Conservation (phyloP, 2,329 filamentous ascomycete genomes). For the Pseudocercospora cruenta region DNA sequence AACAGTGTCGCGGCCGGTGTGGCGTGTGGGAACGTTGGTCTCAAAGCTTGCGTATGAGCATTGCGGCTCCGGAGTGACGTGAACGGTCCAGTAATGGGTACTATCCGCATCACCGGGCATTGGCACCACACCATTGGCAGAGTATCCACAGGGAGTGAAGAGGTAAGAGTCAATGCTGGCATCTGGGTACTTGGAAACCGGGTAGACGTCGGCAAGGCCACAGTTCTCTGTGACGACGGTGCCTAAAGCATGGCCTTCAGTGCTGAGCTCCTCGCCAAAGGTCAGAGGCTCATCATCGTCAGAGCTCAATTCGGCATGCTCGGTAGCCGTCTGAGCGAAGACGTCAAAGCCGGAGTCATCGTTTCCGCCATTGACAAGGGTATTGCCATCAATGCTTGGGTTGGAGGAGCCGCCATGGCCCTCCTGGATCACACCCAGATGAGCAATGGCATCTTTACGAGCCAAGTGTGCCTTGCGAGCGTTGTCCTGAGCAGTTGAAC, state of each 20-base stretch:
- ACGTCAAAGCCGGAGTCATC: constrained; percentile 69
- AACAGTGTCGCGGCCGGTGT: constrained; percentile 82
- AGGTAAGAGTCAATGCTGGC: constrained; percentile 93
- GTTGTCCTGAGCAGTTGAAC: constrained; percentile 83
- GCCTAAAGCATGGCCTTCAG: constrained; percentile 90
- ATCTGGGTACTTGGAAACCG: constrained; percentile 83
- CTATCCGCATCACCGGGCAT: constrained; percentile 58
- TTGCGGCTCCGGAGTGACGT: constrained; percentile 94
- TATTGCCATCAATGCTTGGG: constrained; percentile 42
- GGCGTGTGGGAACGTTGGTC: constrained; percentile 90
- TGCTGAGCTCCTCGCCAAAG: constrained; percentile 76
- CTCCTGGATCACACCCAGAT: constrained; percentile 63
- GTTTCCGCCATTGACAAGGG: constrained; percentile 38
- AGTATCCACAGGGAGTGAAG: constrained; percentile 96
- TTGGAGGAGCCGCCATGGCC: constrained; percentile 44
- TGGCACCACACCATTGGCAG: constrained; percentile 92
- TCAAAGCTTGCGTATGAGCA: constrained; percentile 98
- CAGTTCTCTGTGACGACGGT: constrained; percentile 89
- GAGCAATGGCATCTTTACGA: constrained; percentile 62
- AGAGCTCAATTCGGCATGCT: constrained; percentile 60
- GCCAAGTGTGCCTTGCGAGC: constrained; percentile 68
- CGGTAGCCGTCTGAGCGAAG: constrained; percentile 73
- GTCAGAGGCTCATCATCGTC: constrained; percentile 56
- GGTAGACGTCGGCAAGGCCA: constrained; percentile 87
- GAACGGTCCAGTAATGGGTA: constrained; percentile 95